Base-by-base conservation (phyloP, 2,329 filamentous ascomycete genomes). In the Phaeosphaeriaceae sp. region DNA sequence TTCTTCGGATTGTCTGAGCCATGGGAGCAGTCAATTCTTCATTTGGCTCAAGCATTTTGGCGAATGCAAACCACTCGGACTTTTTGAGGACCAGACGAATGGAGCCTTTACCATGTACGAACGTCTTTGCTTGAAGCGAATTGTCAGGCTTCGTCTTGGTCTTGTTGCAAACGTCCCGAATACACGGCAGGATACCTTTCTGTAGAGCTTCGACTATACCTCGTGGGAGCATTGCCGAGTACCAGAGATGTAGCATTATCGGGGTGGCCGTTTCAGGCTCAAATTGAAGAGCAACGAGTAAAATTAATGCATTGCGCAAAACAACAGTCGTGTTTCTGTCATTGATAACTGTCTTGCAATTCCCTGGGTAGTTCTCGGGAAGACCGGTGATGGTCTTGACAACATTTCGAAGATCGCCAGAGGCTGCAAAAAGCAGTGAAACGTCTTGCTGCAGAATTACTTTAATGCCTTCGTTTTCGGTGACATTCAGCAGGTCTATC, bases 181-280 rank as follows among this genome's bases (percentile, higher is more conserved):
- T 70, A 1, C 73, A 53, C 1, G 75, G 74, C 0, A 70, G 58
- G 13, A 80, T 58, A 0, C 53, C 44, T 0, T 48, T 22, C 15
- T 66, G 58, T 3, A 81, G 57, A 1, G 60, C 41, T 0, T 66
- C 19, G 1, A 73, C 9, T 48, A 76, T 61, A 1, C 33, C 42
- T 6, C 55, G 21, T 0, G 71, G 66, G 0, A 82, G 20, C 3
- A 75, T 51, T 1, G 78, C 76, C 0, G 81, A 84, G 64, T 83
- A 83, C 81, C 81, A 83, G 3, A 82, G 9, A 62, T 83, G 80
- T 1, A 81, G 60, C 46, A 82, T 80, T 17, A 68, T 69, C 0
- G 74, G 70, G 1, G 67, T 60, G 0, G 72, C 74, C 6, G 58
- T 56, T 0, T 70, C 57, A 0, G 59, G 42, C 0, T 72, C 58